Evolutionary conservation across 768 basidiomycete genomes (phyloP).

Genomic region (Xanthoconium purpureum): DNA sequence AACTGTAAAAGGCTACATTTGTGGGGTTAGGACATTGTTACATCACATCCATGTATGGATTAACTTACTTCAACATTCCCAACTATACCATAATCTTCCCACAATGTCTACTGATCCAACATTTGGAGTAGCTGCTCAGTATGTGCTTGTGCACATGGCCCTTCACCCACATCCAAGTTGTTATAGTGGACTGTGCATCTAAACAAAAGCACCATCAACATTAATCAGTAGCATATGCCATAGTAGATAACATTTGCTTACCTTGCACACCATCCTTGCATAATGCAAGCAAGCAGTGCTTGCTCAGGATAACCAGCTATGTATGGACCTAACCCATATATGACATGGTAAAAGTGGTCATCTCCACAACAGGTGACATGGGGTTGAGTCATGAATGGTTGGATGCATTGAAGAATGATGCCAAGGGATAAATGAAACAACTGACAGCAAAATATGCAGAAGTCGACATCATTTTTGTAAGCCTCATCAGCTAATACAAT

Average conservation of each 20-base stretch:
- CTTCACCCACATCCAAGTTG: not conserved
- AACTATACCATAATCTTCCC: not conserved
- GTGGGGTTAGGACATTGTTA: not conserved
- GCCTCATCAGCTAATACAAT: not conserved
- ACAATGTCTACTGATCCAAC: not conserved
- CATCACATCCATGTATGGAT: not conserved
- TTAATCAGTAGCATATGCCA: not conserved
- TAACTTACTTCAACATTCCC: not conserved
- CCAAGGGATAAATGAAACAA: not conserved
- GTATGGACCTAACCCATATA: not conserved
- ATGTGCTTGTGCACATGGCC: not conserved
- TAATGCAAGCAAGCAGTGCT: not conserved
- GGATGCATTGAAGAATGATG: not conserved
- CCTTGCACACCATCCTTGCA: not conserved
- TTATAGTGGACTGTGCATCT: not conserved
- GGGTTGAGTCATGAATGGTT: not conserved
- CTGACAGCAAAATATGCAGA: not conserved
- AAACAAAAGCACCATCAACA: not conserved
- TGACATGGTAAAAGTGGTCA: not conserved
- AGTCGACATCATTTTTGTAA: not conserved
- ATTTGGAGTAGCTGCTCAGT: not conserved
- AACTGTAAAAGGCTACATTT: too few species aligned
- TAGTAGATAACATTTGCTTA: not conserved
- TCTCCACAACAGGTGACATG: not conserved
- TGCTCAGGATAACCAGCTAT: not conserved